phyloP scores from a whole-genome alignment of 1,284 basidiomycete genomes.

The Xerocomus minutiporus region DNA sequence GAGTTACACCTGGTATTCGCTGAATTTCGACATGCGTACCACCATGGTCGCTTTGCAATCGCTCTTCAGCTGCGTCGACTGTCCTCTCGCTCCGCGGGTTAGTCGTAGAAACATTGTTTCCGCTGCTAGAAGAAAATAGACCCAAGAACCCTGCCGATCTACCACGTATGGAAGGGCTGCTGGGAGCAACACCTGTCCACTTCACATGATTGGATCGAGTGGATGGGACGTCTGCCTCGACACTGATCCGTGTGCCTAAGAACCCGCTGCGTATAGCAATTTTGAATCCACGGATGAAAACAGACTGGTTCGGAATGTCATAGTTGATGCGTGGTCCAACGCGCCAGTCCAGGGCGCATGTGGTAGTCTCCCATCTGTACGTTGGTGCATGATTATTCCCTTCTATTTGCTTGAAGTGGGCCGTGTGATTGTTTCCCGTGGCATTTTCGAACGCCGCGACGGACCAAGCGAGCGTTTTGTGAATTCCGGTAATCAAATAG shows the following conservation, averaged over 20 bases:
- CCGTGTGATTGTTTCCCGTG: too few species aligned
- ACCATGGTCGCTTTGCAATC: background rate
- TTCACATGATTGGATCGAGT: background rate
- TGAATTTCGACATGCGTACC: background rate
- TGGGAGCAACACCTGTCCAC: background rate
- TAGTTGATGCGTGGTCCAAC: conserved; percentile 3
- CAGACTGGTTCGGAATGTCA: conserved; percentile 10
- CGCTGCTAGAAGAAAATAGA: background rate
- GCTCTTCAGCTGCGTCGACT: background rate
- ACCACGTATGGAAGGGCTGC: background rate
- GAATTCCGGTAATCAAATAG: too few species aligned
- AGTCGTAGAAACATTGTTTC: background rate
- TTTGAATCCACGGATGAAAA: conserved; percentile 15
- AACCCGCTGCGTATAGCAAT: conserved; percentile 6
- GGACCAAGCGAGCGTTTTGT: too few species aligned
- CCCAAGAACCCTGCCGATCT: background rate
- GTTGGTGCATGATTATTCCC: background rate
- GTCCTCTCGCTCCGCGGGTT: background rate
- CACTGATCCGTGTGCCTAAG: conserved; percentile 3
- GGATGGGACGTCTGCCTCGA: conserved; percentile 7
- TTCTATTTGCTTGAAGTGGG: too few species aligned
- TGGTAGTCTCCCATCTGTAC: conserved; percentile 5
- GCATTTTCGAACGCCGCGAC: too few species aligned
- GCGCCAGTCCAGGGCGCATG: conserved; percentile 6
- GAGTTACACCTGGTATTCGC: conserved; percentile 1